Percentiles rank a stretch among this genome's conserved stretches.
phyloP scores from a whole-genome alignment of 495 filamentous ascomycete genomes.

The Talaromyces ruber region DNA sequence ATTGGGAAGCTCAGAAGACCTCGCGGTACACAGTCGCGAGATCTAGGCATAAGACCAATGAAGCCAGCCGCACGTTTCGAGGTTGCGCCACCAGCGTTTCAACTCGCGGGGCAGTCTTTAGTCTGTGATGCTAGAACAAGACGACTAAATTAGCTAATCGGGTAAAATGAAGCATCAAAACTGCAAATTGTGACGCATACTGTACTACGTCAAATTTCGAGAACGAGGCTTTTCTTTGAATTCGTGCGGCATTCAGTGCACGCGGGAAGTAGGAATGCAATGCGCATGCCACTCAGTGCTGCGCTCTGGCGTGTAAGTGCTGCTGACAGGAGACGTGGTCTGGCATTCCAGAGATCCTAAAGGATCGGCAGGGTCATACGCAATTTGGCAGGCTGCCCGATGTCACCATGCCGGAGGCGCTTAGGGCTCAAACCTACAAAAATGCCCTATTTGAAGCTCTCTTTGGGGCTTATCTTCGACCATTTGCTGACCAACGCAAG shows the following conservation, averaged over 20 bases:
- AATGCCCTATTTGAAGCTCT: neutral
- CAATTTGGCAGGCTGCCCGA: neutral
- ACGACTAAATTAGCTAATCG: neutral
- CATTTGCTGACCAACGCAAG: neutral
- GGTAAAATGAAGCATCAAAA: neutral
- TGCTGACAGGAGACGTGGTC: neutral
- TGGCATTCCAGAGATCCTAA: neutral
- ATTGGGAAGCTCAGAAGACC: neutral
- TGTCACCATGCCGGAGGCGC: neutral
- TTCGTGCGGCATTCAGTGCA: neutral
- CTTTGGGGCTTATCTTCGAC: neutral
- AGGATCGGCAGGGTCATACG: neutral
- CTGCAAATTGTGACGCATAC: neutral
- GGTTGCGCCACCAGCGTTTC: neutral
- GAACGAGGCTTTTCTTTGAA: neutral
- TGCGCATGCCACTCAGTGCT: neutral
- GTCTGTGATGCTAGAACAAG: neutral
- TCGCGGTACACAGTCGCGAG: neutral
- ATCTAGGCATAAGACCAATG: constrained; percentile 1
- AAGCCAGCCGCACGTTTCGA: neutral
- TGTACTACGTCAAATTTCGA: neutral
- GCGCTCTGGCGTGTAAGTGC: neutral
- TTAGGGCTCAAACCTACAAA: neutral
- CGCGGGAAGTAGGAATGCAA: neutral
- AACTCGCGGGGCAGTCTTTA: neutral